A percentile compares a stretch with the other conserved stretches of the same genome.
Evolutionary conservation across 495 filamentous ascomycete genomes (phyloP).

Genomic region (Neurospora tetraspora): DNA sequence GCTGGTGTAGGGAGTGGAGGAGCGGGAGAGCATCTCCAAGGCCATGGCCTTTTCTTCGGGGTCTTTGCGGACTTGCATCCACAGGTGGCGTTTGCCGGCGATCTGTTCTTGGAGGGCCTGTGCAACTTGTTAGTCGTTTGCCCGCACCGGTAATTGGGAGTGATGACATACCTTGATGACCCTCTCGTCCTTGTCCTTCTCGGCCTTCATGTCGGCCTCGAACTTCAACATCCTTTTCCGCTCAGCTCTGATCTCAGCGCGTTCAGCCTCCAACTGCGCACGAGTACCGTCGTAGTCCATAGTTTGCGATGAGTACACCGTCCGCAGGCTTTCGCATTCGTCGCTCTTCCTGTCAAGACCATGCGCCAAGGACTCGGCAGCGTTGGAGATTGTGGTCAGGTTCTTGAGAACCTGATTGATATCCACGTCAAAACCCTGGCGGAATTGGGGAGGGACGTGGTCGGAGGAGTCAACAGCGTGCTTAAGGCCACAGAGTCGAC

Average conservation of each 20-base stretch:
- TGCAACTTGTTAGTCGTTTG: not conserved
- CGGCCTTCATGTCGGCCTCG: not conserved
- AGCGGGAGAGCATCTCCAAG: not conserved
- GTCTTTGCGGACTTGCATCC: slow-evolving; percentile 14
- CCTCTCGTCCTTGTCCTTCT: slow-evolving; percentile 4
- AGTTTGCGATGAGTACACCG: not conserved
- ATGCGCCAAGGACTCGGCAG: not conserved
- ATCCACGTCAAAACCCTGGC: not conserved
- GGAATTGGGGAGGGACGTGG: not conserved
- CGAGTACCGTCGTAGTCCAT: not conserved
- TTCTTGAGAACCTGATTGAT: slow-evolving; percentile 1
- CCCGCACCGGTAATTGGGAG: not conserved
- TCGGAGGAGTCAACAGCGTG: not conserved
- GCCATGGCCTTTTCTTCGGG: slow-evolving; percentile 6
- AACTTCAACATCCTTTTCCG: not conserved
- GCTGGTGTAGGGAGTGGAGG: not conserved
- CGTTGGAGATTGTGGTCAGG: not conserved
- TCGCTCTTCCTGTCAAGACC: not conserved
- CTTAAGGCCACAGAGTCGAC: not conserved
- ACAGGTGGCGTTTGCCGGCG: slow-evolving; percentile 15
- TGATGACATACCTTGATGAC: slow-evolving; percentile 3
- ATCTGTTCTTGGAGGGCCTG: slow-evolving; percentile 12
- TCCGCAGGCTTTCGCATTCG: not conserved
- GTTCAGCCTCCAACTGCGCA: not conserved
- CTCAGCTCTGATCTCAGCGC: not conserved